Conservation (phyloP, 2,329 filamentous ascomycete species). For the Byssoonygena ceratinophila region DNA sequence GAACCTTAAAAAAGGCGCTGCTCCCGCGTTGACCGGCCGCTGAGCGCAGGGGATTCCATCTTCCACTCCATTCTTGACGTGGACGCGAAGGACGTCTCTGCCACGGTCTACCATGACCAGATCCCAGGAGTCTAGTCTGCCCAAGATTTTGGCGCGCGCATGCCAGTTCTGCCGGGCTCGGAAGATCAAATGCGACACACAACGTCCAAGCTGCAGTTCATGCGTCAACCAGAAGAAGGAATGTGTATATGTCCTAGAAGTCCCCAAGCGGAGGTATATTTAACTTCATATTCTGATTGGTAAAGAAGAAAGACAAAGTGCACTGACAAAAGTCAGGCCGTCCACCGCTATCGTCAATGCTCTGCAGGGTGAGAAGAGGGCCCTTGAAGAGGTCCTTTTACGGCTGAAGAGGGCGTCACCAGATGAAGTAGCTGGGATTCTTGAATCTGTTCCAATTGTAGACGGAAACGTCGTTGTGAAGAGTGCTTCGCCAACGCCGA, state of each 20-base stretch:
- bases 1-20: not conserved
- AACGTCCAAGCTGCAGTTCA: conserved; percentile 28
- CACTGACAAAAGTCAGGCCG: conserved; percentile 14
- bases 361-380: conserved; percentile 16
- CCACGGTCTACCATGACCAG: conserved; percentile 13
- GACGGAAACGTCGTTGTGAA: conserved; percentile 14
- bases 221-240: conserved; percentile 22
- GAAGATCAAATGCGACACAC: conserved; percentile 30
- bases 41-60: not conserved
- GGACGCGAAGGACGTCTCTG: not conserved
- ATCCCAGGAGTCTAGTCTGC: conserved; percentile 13
- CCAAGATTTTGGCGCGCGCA: conserved; percentile 21
- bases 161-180: conserved; percentile 30
- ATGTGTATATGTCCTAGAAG: conserved; percentile 18
- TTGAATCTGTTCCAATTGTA: conserved; percentile 15
- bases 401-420: conserved; percentile 15
- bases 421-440: conserved; percentile 14
- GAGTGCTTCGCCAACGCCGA: conserved; percentile 2
- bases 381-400: conserved; percentile 15
- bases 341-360: conserved; percentile 18
- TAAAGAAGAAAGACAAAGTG: too few relatives aligned
- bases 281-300: not conserved
- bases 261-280: conserved; percentile 18
- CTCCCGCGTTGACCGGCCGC: not conserved
- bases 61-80: not conserved